Evolutionary conservation across 1,284 basidiomycete species (phyloP).

Genomic region (Prillingera fragicola): DNA sequence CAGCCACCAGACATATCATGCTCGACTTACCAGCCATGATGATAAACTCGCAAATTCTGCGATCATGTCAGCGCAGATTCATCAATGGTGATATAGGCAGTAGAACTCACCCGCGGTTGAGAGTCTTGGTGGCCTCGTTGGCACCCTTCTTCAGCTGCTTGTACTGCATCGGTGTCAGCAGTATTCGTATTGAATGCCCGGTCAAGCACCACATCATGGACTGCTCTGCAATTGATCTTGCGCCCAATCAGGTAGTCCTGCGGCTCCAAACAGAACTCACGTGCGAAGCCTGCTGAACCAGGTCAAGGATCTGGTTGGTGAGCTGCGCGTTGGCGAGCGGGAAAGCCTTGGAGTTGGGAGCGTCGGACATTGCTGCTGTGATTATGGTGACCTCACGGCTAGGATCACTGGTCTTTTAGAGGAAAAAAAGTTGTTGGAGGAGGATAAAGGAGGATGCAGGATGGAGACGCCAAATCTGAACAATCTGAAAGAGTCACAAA

Average conservation of each 20-base stretch:
- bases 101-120: conserved; percentile 59
- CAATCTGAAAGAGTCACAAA: no score
- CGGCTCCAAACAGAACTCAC: not conserved
- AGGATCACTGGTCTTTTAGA: conserved; percentile 38
- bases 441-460: no score
- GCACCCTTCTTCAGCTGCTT: conserved; percentile 92
- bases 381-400: conserved; percentile 28
- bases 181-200: no score
- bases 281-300: conserved; percentile 81
- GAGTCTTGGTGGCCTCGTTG: conserved; percentile 74
- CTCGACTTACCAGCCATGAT: no score
- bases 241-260: no score
- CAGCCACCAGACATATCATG: no score
- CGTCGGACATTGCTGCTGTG: conserved; percentile 26
- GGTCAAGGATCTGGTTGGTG: conserved; percentile 88
- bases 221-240: no score
- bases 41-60: conserved; percentile 98
- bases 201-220: no score
- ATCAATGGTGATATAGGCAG: no score
- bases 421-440: no score
- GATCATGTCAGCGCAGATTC: conserved; percentile 38
- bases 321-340: conserved; percentile 82
- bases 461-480: no score
- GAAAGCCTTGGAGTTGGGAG: conserved; percentile 73
- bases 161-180: no score